Percentiles rank a stretch among this genome's conserved stretches.
These are phyloP conservation scores for Triadica sebifera DNA, from an alignment of 345 rosid species.

Conservation along the genomic window DNA sequence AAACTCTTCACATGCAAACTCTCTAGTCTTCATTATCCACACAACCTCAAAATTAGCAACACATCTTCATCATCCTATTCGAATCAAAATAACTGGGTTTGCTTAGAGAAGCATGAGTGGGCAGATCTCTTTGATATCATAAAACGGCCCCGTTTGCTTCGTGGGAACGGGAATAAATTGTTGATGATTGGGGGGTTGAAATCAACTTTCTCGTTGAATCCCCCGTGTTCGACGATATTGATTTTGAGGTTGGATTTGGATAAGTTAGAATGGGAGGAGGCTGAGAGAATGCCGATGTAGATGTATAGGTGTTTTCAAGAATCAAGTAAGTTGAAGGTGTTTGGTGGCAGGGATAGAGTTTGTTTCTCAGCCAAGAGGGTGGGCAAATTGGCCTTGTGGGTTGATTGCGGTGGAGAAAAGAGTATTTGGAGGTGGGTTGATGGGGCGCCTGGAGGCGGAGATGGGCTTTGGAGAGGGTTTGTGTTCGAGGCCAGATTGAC, in stretches of 20 bases:
- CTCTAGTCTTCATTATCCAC: neutral
- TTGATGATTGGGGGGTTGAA: constrained; percentile 81
- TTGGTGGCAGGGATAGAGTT: constrained; percentile 76
- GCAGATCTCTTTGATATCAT: constrained; percentile 76
- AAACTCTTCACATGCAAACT: constrained; percentile 57
- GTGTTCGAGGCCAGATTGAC: constrained; percentile 62
- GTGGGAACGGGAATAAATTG: constrained; percentile 51
- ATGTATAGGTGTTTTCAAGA: constrained; percentile 72
- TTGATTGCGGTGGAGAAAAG: constrained; percentile 41
- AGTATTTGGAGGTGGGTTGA: constrained; percentile 97
- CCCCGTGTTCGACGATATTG: constrained; percentile 72
- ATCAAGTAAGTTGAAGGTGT: constrained; percentile 81
- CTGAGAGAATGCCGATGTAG: constrained; percentile 73
- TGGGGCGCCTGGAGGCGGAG: constrained; percentile 59
- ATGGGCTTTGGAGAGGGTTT: constrained; percentile 75
- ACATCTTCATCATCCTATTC: neutral
- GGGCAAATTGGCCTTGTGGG: constrained; percentile 77
- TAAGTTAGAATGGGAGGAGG: constrained; percentile 84
- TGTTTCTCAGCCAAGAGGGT: constrained; percentile 77
- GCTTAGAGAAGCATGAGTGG: constrained; percentile 80
- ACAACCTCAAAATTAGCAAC: neutral
- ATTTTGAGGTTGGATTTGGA: constrained; percentile 74
- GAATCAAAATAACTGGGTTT: constrained; percentile 55
- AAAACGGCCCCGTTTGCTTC: constrained; percentile 72
- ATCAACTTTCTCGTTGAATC: constrained; percentile 63